A percentile compares a stretch with the other conserved stretches of the same genome.
Evolutionary conservation across 1,139 yeast species (phyloP).

Genomic region (Candida sojae): DNA sequence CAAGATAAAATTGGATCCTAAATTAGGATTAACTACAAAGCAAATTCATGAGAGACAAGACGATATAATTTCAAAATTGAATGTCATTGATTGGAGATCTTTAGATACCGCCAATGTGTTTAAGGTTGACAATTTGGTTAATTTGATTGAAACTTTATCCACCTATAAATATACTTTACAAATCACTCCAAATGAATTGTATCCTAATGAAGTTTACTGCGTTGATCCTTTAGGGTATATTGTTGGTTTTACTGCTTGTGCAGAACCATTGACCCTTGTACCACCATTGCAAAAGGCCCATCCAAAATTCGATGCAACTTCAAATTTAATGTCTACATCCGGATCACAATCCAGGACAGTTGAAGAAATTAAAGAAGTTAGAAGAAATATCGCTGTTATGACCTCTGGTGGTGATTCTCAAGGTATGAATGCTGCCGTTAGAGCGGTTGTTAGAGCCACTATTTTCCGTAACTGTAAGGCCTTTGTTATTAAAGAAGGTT

Average conservation of each 20-base stretch:
- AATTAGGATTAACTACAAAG: slow-evolving; percentile 28
- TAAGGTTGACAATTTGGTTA: slow-evolving; percentile 34
- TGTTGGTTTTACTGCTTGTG: slow-evolving; percentile 64
- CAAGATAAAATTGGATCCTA: slow-evolving; percentile 24
- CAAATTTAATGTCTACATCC: slow-evolving; percentile 14
- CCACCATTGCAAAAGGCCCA: slow-evolving; percentile 35
- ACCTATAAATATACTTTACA: slow-evolving; percentile 30
- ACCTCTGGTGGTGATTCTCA: slow-evolving; percentile 89
- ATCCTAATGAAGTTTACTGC: slow-evolving; percentile 67
- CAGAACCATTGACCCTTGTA: slow-evolving; percentile 57
- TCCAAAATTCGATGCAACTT: slow-evolving; percentile 7
- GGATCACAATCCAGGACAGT: slow-evolving; percentile 17
- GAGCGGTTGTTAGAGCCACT: slow-evolving; percentile 78
- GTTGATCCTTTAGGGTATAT: slow-evolving; percentile 69
- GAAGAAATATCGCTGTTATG: slow-evolving; percentile 71
- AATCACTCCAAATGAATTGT: slow-evolving; percentile 60
- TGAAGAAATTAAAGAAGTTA: slow-evolving; percentile 5
- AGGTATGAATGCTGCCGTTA: slow-evolving; percentile 82
- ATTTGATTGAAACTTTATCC: slow-evolving; percentile 34
- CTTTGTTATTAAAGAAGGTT: slow-evolving; percentile 75
- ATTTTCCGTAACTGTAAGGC: slow-evolving; percentile 72
- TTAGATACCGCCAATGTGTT: slow-evolving; percentile 43
- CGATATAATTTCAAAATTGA: slow-evolving; percentile 26
- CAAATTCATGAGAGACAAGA: slow-evolving; percentile 26
- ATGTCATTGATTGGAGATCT: slow-evolving; percentile 52